Evolutionary conservation across 768 basidiomycete species (phyloP).

Genomic region (Leccinum boreale): DNA sequence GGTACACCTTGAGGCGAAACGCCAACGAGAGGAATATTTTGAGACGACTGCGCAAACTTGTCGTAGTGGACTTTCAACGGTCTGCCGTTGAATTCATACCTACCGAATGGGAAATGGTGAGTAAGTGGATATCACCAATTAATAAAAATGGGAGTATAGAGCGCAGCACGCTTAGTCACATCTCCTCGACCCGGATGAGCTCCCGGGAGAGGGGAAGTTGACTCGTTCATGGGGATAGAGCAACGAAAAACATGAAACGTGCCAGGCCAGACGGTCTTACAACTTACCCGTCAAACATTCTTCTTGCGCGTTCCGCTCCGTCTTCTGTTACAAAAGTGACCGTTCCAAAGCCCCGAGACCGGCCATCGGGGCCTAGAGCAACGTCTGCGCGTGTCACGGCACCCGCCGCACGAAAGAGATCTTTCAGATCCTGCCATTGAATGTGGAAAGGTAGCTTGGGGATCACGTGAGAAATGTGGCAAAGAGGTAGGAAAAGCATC

Average conservation of each 20-base stretch:
- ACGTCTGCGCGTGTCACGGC: constrained; percentile 90
- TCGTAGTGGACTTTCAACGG: constrained; percentile 89
- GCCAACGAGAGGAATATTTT: constrained; percentile 24
- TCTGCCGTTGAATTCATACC: constrained; percentile 87
- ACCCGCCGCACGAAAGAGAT: constrained; percentile 89
- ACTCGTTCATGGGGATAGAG: background rate
- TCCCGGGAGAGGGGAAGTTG: too few species aligned
- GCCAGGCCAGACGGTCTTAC: background rate
- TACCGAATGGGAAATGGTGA: constrained; percentile 29
- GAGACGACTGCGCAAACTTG: constrained; percentile 56
- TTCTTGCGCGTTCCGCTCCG: constrained; percentile 82
- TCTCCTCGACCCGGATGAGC: background rate
- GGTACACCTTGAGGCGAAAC: constrained; percentile 18
- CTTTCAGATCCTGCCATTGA: constrained; percentile 98
- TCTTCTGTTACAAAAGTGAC: constrained; percentile 80
- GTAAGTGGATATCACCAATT: constrained; percentile 1
- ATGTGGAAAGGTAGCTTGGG: constrained; percentile 86
- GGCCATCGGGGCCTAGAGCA: constrained; percentile 80
- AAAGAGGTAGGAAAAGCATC: background rate
- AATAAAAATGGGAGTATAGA: background rate
- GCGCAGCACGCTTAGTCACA: background rate
- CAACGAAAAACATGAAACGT: background rate
- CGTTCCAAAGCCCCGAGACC: constrained; percentile 90
- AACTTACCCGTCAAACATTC: constrained; percentile 87
- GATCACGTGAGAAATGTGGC: constrained; percentile 13